These are phyloP conservation scores for Aspergillus phoenicis DNA, from an alignment of 2,329 filamentous ascomycete species.

Conservation along the genomic window DNA sequence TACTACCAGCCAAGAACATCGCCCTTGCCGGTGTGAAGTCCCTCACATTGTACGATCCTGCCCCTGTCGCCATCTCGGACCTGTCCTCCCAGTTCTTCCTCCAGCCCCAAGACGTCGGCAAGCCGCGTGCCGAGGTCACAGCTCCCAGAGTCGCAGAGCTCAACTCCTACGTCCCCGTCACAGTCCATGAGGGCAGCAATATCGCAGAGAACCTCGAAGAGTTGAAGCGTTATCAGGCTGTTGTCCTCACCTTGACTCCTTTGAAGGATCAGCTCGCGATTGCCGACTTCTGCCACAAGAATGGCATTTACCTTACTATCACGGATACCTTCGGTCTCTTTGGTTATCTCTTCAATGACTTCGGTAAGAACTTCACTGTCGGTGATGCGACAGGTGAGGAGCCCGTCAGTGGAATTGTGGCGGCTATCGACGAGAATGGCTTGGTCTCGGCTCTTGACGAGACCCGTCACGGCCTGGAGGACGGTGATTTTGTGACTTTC, in stretches of 20 bases:
- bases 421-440: constrained; percentile 84
- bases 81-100: constrained; percentile 98
- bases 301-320: constrained; percentile 86
- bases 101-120: constrained; percentile 82
- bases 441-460: constrained; percentile 92
- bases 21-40: constrained; percentile 98
- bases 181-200: constrained; percentile 66
- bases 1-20: constrained; percentile 84
- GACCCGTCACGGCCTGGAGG: constrained; percentile 89
- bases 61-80: constrained; percentile 79
- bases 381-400: constrained; percentile 90
- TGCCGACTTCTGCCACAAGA: constrained; percentile 89
- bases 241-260: constrained; percentile 84
- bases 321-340: constrained; percentile 93
- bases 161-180: constrained; percentile 93
- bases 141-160: constrained; percentile 89
- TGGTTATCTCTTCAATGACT: constrained; percentile 95
- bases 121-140: constrained; percentile 83
- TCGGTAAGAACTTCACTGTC: constrained; percentile 89
- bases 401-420: constrained; percentile 82
- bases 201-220: constrained; percentile 75
- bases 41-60: constrained; percentile 87
- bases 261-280: constrained; percentile 80
- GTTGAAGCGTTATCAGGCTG: constrained; percentile 87
- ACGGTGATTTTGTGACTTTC: constrained; percentile 96